Percentiles rank a stretch among this genome's conserved stretches.
phyloP scores from a whole-genome alignment of 305 asterid species.

The Fraxinus baroniana region DNA sequence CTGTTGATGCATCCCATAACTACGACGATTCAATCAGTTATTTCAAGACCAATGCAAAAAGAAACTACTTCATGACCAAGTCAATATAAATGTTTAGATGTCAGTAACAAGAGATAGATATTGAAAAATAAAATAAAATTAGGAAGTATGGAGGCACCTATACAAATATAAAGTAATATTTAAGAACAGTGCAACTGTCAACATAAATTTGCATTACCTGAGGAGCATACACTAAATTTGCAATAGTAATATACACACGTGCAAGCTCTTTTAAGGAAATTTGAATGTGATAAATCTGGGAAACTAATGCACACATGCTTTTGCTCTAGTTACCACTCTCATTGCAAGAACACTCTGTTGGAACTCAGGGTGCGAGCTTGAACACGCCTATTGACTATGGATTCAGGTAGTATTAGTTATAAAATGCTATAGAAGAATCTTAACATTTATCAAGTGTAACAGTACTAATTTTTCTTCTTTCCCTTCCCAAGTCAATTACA shows the following conservation, averaged over 20 bases:
- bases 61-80: neutral
- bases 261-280: neutral
- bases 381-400: neutral
- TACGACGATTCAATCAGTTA: conserved; percentile 39
- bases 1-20: conserved; percentile 94
- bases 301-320: neutral
- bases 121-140: neutral
- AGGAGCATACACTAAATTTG: neutral
- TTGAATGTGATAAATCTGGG: neutral
- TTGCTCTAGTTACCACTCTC: neutral
- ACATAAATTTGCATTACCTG: neutral
- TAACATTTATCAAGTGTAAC: neutral
- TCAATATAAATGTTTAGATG: conserved; percentile 7
- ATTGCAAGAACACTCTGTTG: neutral
- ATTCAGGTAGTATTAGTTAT: neutral
- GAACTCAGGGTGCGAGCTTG: neutral
- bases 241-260: neutral
- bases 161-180: neutral
- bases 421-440: neutral
- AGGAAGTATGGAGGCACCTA: neutral
- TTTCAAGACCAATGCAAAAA: conserved; percentile 19
- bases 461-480: neutral
- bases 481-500: neutral
- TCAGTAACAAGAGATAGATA: neutral
- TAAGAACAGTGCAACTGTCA: neutral